Evolutionary conservation across 345 rosid genomes (phyloP), one percentile per base, ranked within the genome.

Genomic region (Dipteronia sinensis): DNA sequence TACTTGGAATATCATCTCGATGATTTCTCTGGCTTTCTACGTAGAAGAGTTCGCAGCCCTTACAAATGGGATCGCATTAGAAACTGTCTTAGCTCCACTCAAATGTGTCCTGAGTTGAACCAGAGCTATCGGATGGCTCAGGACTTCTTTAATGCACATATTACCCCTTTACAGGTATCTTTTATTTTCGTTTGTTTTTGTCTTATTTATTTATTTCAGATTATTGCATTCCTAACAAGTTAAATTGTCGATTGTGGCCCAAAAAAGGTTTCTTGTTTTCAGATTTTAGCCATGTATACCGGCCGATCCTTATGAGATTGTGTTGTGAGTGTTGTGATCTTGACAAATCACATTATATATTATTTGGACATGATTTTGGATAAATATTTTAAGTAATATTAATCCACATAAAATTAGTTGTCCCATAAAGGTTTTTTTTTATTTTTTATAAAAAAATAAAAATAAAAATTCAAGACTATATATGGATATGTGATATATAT

Each of bases 141-240:
- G 53, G 99, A 94, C 85, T 97, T 97, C 89, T 97, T 94, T 77
- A 91, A 89, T 72, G 92, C 97, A 68, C 94, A 59, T 69, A 86
- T 94, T 64, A 86, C 75, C 67, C 98, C 98, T 20, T 58, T 97
- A 53, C 98, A 96, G 93, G 99, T 91, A 79, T 65, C 19, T 20
- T 69, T 20, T 15, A 7, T 46, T 22, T 56, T 29, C 17, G 44
- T 20, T 34, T 34, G 5, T 34, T 4, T 4, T 34, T 34, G 6
- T 4, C 4, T 4, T 40, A 22, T n/a, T 49, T 40, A 22, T n/a
- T 49, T 27, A 3, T 34, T 23, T 38, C 27, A 25, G 20, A 38
- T 53, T 44, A 10, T 53, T 53, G 17, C 8, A 6, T 63, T 1
- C 22, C 13, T 34, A 49, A 1, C 2, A 68, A 22, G 2, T 10